Base-by-base conservation (phyloP, 139 green algal genomes). In the Micractinium sp. region DNA sequence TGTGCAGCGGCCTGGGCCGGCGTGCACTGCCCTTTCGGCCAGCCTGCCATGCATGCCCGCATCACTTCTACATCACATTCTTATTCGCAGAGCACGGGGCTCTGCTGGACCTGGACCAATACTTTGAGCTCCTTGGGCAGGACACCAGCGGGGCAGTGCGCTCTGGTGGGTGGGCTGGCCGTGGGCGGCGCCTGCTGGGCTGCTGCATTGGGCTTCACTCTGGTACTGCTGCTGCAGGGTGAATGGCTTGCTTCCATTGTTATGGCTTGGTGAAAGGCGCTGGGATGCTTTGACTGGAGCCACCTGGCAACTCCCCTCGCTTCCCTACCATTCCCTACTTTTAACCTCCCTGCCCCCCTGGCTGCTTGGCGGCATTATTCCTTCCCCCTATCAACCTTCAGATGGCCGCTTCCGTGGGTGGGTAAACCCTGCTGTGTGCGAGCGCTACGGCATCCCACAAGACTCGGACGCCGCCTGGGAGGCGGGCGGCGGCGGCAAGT, bases 391-490 rank as follows among this genome's bases (percentile, higher is more conserved):
- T 12, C 38, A 36, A 12, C 20, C 76, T 29, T 35, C 85, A 38
- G 91, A 94, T 69, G 93, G 92, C 4, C 53, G 56, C 31, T 95
- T 90, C 87, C 67, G 23, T 2, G 92, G 92, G 35, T 93, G 81
- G 85, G 91, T 86, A 60, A 89, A 56, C 39, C 85, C 85, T 3
- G 81, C 36, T 0, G 88, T 92, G 4, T 86, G 75, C 16, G 53
- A 87, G 79, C 31, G 76, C 66, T 92, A 91, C 20, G 91, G 88
- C n/a, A 87, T 96, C 1, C 90, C 90, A 3, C 78, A 27, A 35
- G 89, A 35, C 53, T 71, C 92, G 0, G 86, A 75, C 0, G 90
- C 90, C 33, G 93, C 93, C 0, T 96, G 93, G 94, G 92, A 94
- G 63, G 67, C 83, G 71, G 85, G 88, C 29, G 94, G 94, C 47